Evolutionary conservation across 176 grass and related monocot genomes (phyloP).

Genomic region (Aegilops tauschii): DNA sequence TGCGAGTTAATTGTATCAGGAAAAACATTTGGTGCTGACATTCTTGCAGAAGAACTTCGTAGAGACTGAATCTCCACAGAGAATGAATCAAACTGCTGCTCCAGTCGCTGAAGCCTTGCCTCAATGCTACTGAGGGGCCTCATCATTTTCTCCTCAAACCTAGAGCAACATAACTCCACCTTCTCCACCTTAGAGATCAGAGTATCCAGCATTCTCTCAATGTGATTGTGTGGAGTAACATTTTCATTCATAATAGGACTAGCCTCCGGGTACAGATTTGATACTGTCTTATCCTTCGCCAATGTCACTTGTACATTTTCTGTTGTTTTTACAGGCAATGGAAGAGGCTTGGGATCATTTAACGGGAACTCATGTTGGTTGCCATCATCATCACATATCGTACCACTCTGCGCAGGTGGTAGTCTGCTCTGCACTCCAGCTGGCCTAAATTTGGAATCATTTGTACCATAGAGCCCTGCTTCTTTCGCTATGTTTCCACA

Average conservation of each 20-base stretch:
- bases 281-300: constrained; percentile 20
- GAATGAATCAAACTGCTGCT: constrained; percentile 55
- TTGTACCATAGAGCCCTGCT: constrained; percentile 1
- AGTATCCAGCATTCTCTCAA: constrained; percentile 74
- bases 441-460: constrained; percentile 18
- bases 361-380: constrained; percentile 25
- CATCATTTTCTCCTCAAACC: constrained; percentile 73
- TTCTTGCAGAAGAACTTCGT: constrained; percentile 31
- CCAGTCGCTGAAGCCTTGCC: constrained; percentile 57
- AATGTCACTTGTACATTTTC: constrained; percentile 18
- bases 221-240: constrained; percentile 22
- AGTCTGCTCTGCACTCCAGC: constrained; percentile 16
- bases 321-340: constrained; percentile 31
- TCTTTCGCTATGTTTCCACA: not conserved
- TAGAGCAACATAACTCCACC: constrained; percentile 72
- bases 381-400: constrained; percentile 20
- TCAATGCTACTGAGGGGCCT: constrained; percentile 66
- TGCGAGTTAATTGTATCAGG: constrained; percentile 25
- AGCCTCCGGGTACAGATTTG: constrained; percentile 15
- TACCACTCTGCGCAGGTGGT: constrained; percentile 17
- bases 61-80: constrained; percentile 39
- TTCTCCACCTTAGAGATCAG: constrained; percentile 70
- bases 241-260: constrained; percentile 19
- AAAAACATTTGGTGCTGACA: constrained; percentile 22
- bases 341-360: constrained; percentile 25